Base-by-base conservation (phyloP, 148 eudicot species). In the Rhododendron molle region DNA sequence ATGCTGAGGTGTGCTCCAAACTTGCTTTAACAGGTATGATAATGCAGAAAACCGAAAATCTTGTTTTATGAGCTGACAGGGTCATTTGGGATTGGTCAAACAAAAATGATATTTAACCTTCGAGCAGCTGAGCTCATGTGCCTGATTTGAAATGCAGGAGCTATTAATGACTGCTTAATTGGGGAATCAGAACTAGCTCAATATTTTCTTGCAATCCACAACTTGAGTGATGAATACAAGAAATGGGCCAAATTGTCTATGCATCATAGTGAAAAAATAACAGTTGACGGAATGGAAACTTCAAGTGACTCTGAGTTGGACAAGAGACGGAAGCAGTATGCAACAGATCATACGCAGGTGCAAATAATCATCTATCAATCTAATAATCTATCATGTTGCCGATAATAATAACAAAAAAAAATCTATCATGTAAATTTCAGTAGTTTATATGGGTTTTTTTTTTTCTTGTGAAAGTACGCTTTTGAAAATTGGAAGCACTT, bases 301-400 rank as follows among this genome's bases (percentile, higher is more conserved):
- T 30, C 76, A 30, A 15, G 38, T 71, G 76, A 30, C 40, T 5
- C 8, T 0, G 3, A 71, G 38, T 71, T 71, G 76, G 9, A 71
- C 38, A 71, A 71, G 20, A 71, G 76, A 4, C 20, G 6, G 40
- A 71, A 71, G 40, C 76, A 32, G 76, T 71, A 4, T 14, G 76
- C 21, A 40, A 85, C 91, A 3, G 98, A 94, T 89, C 98, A 96
- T 88, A 94, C 97, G 26, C 96, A 95, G 98, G 99, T 96, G 84
- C 52, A 49, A 79, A 30, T 52, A 23, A 2, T 78, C 80, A 10
- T n/a, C 21, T 30, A 28, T 28, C 40, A 80, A 40, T 40, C 44
- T 40, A 40, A 40, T 40, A 40, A 26, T 36, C 34, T 80, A 28
- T 80, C 43, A 28, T 32, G 13, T 52, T 54, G 21, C 23, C 7